Evolutionary conservation across 768 basidiomycete genomes (phyloP), one percentile per base, ranked within the genome.

Genomic region (Termitomyces sp.): DNA sequence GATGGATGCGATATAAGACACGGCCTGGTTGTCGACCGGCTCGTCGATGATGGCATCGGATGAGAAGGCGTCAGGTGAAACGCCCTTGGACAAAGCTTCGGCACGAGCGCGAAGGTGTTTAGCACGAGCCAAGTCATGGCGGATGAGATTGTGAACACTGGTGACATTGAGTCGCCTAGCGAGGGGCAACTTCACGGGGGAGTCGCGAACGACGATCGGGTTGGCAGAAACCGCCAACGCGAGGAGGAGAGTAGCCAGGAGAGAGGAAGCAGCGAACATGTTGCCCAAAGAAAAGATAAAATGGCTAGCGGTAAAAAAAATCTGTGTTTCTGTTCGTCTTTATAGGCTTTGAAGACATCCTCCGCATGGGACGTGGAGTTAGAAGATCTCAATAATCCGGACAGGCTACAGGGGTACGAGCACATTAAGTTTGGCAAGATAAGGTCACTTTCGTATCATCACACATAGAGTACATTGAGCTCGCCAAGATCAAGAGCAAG

Each of bases 81-180:
- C 8, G 38, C 65, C 63, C 59, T 62, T 61, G 33, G 64, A 63
- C 59, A 72, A 73, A 16, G 75, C 74, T n/a, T 70, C 66, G 16
- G 71, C 74, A 33, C 68, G 73, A 1, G 69, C 69, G 48, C 72
- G 75, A 54, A 87, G 63, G 40, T 73, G 69, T 60, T 73, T 65
- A 16, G 77, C 79, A 59, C 85, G 79, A 38, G 75, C 72, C 58
- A 78, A 75, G 66, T 87, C 86, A 56, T 73, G 75, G 45, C 73
- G 67, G 28, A 85, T 54, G 47, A 88, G 69, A 55, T 80, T 80
- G 60, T 70, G 69, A 10, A 77, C 63, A 60, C 80, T 78, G 14
- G 74, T 80, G 59, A 74, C 59, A 68, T 85, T 84, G 65, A 85
- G 64, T 53, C 74, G 73, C 66, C 79, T 79, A 18, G 83, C 79